Percentiles rank a stretch among this genome's conserved stretches.
phyloP scores from a whole-genome alignment of 2,329 filamentous ascomycete genomes.

The Mycocentrospora acerina region DNA sequence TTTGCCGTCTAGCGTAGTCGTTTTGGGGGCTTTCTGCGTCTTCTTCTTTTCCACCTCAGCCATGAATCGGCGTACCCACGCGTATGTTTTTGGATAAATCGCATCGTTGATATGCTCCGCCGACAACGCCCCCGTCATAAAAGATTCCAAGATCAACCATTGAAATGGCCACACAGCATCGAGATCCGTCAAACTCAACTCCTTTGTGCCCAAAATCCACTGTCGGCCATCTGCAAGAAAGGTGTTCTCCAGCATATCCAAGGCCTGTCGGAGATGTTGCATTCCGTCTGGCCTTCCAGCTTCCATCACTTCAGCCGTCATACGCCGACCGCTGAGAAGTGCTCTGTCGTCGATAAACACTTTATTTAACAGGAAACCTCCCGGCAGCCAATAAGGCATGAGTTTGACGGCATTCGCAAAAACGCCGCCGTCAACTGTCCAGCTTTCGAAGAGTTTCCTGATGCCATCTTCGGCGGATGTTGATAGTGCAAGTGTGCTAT shows the following conservation, averaged over 20 bases:
- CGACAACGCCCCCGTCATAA: slow-evolving; percentile 56
- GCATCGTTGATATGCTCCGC: slow-evolving; percentile 53
- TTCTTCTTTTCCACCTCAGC: slow-evolving; percentile 48
- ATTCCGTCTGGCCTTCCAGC: slow-evolving; percentile 58
- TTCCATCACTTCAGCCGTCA: slow-evolving; percentile 43
- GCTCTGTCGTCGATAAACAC: slow-evolving; percentile 61
- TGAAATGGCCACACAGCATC: slow-evolving; percentile 69
- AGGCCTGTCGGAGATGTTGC: slow-evolving; percentile 54
- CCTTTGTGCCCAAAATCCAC: slow-evolving; percentile 61
- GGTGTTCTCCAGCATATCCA: slow-evolving; percentile 62
- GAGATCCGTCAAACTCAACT: slow-evolving; percentile 65
- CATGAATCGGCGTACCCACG: slow-evolving; percentile 66
- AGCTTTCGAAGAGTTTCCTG: slow-evolving; percentile 58
- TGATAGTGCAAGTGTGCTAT: slow-evolving; percentile 12
- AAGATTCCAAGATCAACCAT: slow-evolving; percentile 56
- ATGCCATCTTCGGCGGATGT: slow-evolving; percentile 47
- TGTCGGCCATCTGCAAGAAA: slow-evolving; percentile 66
- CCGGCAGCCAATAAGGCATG: slow-evolving; percentile 59
- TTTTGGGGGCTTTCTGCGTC: slow-evolving; percentile 34
- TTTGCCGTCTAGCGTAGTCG: slow-evolving; percentile 41
- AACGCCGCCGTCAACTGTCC: slow-evolving; percentile 59
- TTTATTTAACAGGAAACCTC: slow-evolving; percentile 56
- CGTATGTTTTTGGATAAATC: slow-evolving; percentile 62
- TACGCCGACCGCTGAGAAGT: slow-evolving; percentile 45
- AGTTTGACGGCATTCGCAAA: slow-evolving; percentile 57